Base-by-base conservation (phyloP, 2,329 filamentous ascomycete species). In the Bisporella sp. region DNA sequence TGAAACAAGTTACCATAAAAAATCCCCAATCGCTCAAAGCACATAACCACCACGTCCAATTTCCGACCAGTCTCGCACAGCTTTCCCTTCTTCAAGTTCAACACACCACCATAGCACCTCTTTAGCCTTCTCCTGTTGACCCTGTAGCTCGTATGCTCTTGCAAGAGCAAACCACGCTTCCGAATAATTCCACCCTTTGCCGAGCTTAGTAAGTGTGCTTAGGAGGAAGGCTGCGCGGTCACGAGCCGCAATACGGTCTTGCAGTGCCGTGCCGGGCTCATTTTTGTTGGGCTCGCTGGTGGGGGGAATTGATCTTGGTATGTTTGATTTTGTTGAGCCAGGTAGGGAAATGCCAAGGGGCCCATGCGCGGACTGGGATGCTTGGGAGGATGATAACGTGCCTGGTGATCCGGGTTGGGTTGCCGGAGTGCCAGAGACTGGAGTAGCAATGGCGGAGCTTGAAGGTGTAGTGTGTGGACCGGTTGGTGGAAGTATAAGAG, bases 101-200 rank as follows among this genome's bases (percentile, higher is more conserved):
- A 99, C 87, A 61, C 91, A 95, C 90, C 92, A 97, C 93, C 93
- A 97, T 5, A 97, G 76, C 43, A 91, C 89, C 59, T 93, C 87
- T 71, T 91, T 95, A 11, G 93, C 87, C 72, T 92, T 95, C 37
- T 93, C 87, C 1, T 81, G 69, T 71, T 96, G 88, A 0, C 86
- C 87, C 51, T 88, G 87, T 64, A 90, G 82, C 68, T 99, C 93
- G 63, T 96, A 88, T 7, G 89, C 90, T 6, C 89, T 77, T 0
- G 90, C 88, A 33, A 99, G 77, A 4, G 86, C 81, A 63, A 89
- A 92, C 93, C 93, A 99, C 5, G 92, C 93, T 65, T 97, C 93
- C 0, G 88, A 84, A 65, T 85, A 81, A 68, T 96, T 92, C 93
- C 93, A 99, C 0, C 89, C 88, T 9, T 75, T 77, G 6, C 92